Conservation (phyloP, 192 early-diverging fungal species). For the Coemansia reversa region DNA sequence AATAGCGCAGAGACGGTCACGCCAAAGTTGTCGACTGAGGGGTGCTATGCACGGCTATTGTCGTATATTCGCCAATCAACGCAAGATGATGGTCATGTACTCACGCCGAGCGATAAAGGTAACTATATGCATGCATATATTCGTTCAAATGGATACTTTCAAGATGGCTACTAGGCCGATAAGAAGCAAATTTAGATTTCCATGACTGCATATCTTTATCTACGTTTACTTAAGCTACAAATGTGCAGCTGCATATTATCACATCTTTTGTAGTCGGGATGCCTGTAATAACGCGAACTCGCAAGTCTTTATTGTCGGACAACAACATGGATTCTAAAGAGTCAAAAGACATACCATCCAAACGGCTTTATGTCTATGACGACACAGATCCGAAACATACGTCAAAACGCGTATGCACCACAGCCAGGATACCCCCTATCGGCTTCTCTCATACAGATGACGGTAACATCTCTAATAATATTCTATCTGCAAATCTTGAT, state of each 20-base stretch:
- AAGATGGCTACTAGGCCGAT: neutral
- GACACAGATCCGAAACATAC: neutral
- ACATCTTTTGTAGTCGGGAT: neutral
- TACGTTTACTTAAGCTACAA: neutral
- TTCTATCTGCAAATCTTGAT: neutral
- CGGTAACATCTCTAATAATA: neutral
- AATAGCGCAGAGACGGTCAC: neutral
- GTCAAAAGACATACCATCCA: neutral
- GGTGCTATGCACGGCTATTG: constrained; percentile 18
- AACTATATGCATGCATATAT: constrained; percentile 5
- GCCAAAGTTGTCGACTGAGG: constrained; percentile 3
- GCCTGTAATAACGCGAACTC: neutral
- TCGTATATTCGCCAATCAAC: constrained; percentile 30
- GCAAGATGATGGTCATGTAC: neutral
- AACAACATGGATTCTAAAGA: neutral
- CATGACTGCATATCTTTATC: neutral
- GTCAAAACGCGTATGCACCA: neutral
- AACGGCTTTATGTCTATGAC: neutral
- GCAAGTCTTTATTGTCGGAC: neutral
- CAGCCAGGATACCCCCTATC: neutral
- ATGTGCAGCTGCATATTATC: neutral
- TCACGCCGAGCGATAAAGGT: neutral
- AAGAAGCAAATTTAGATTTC: neutral
- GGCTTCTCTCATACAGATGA: neutral
- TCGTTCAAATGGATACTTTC: constrained; percentile 1